phyloP scores from a whole-genome alignment of 768 basidiomycete genomes.

The Pholiota molesta region DNA sequence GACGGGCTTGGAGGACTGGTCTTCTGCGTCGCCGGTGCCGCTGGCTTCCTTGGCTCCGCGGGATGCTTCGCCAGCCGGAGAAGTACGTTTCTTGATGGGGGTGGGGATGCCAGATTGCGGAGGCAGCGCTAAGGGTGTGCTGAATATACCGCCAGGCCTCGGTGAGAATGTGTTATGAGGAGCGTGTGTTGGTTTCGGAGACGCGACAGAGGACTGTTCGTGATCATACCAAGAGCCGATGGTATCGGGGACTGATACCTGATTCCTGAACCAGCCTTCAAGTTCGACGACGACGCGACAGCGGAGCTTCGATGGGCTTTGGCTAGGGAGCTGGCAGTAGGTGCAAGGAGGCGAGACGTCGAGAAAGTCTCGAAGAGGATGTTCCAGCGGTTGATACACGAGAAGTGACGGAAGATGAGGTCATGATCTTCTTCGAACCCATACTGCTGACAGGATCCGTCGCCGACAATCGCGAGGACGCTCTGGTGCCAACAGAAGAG shows the following conservation, averaged over 20 bases:
- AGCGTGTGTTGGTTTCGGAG: constrained; percentile 10
- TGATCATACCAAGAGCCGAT: constrained; percentile 33
- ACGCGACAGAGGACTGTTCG: constrained; percentile 30
- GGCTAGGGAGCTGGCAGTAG: constrained; percentile 78
- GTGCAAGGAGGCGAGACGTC: constrained; percentile 61
- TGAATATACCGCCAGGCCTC: constrained; percentile 48
- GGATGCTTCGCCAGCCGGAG: neutral
- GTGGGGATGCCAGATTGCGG: constrained; percentile 38
- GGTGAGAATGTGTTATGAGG: constrained; percentile 31
- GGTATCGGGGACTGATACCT: constrained; percentile 17
- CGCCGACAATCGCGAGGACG: constrained; percentile 24
- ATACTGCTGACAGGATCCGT: constrained; percentile 34
- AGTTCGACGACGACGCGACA: neutral
- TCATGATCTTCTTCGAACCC: constrained; percentile 32
- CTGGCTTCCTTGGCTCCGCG: neutral
- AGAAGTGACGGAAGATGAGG: constrained; percentile 18
- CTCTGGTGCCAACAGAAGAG: constrained; percentile 49
- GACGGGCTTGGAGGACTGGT: constrained; percentile 7
- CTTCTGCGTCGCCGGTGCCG: neutral
- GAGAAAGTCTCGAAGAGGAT: constrained; percentile 38
- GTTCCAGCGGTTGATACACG: constrained; percentile 25
- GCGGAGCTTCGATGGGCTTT: constrained; percentile 39
- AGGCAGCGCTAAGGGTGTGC: constrained; percentile 44
- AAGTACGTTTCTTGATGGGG: constrained; percentile 26
- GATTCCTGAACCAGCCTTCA: constrained; percentile 17